Evolutionary conservation across 768 basidiomycete genomes (phyloP).

Genomic region (Naematelia aurantialba): DNA sequence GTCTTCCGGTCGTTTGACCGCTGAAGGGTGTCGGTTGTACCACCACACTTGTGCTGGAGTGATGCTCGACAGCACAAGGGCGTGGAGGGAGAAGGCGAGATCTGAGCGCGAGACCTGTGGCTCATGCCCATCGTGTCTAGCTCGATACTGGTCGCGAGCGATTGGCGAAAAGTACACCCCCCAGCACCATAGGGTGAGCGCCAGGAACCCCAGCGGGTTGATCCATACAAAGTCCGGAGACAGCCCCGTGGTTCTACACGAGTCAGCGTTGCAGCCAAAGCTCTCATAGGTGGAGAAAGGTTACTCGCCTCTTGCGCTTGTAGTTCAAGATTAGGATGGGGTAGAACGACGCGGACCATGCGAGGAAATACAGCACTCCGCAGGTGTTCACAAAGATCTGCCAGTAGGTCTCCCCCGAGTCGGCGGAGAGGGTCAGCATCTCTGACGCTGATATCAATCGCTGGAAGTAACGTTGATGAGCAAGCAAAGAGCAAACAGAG

Average conservation of each 20-base stretch:
- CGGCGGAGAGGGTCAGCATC: background rate
- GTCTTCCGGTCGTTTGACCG: conserved; percentile 11
- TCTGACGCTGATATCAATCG: background rate
- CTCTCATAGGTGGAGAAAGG: background rate
- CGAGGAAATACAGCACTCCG: conserved; percentile 46
- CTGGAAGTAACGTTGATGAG: too few relatives aligned
- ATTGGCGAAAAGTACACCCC: conserved; percentile 42
- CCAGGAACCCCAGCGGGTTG: conserved; percentile 51
- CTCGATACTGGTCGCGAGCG: conserved; percentile 49
- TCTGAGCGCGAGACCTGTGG: conserved; percentile 51
- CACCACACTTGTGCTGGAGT: conserved; percentile 48
- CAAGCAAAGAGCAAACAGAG: background rate
- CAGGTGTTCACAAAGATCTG: conserved; percentile 14
- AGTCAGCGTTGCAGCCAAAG: background rate
- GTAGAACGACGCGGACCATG: conserved; percentile 52
- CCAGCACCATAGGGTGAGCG: conserved; percentile 48
- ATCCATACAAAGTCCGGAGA: conserved; percentile 52
- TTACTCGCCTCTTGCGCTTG: conserved; percentile 44
- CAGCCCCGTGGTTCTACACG: conserved; percentile 47
- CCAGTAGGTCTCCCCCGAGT: conserved; percentile 3
- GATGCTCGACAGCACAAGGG: conserved; percentile 44
- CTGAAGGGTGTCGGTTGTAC: conserved; percentile 26
- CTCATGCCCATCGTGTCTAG: conserved; percentile 49
- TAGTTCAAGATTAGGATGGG: conserved; percentile 52
- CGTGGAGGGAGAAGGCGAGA: conserved; percentile 52